Conservation (phyloP, 2,329 filamentous ascomycete species). For the Helminthosporium solani region DNA sequence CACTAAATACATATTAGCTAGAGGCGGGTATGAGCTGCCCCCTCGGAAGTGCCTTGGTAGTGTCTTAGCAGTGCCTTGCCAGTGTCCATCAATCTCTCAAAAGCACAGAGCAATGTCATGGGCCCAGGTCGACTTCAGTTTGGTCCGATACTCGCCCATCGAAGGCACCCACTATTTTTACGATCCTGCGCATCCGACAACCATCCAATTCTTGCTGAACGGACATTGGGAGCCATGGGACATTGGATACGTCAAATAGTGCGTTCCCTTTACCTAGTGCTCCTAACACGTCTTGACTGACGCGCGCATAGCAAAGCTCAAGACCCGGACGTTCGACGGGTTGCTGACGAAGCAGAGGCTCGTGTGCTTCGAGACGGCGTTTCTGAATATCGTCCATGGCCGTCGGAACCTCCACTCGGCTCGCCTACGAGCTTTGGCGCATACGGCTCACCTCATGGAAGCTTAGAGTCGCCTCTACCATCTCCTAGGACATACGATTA, state of each 20-base stretch:
- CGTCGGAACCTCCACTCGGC: slow-evolving; percentile 15
- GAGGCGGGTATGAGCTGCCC: slow-evolving; percentile 7
- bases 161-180: slow-evolving; percentile 36
- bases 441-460: slow-evolving; percentile 5
- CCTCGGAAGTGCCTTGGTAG: too few species aligned
- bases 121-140: slow-evolving; percentile 27
- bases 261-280: slow-evolving; percentile 7
- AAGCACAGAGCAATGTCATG: slow-evolving; percentile 29
- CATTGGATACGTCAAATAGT: slow-evolving; percentile 32
- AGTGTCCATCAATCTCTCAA: not conserved
- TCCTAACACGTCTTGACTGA: not conserved
- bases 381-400: slow-evolving; percentile 26
- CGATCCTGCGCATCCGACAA: slow-evolving; percentile 27
- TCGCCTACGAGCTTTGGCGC: slow-evolving; percentile 1
- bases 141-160: slow-evolving; percentile 31
- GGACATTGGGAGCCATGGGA: slow-evolving; percentile 36
- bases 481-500: slow-evolving; percentile 13
- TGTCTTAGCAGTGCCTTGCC: too few species aligned
- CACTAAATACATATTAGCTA: slow-evolving; percentile 15
- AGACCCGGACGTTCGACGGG: slow-evolving; percentile 31
- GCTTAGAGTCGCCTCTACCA: not conserved
- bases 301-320: slow-evolving; percentile 20
- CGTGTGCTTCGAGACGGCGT: slow-evolving; percentile 17
- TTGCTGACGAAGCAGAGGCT: slow-evolving; percentile 31
- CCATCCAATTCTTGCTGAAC: slow-evolving; percentile 33